Base-by-base conservation (phyloP, 2,329 filamentous ascomycete genomes). In the Magnaporthiopsis incrustans region DNA sequence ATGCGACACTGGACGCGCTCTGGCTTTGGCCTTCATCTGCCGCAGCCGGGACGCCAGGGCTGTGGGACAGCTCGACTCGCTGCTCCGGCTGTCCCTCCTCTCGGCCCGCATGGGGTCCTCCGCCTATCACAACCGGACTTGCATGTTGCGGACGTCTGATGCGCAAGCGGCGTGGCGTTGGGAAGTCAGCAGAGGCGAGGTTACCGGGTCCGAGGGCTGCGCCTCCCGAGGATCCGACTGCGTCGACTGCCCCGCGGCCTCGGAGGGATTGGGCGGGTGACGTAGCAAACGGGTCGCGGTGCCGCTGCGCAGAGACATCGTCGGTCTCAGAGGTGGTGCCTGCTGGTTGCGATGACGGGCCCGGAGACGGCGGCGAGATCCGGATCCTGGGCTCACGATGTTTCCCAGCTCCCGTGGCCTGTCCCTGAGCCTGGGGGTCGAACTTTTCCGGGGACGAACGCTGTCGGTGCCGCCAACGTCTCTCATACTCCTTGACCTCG, bases 401-500 rank as follows among this genome's bases (percentile, higher is more conserved):
- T n/a, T 53, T 53, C 18, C 3, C 8, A 6, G 44, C 8, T n/a
- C 44, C 44, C 2, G 44, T n/a, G 4, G 44, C 8, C 7, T 53
- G 44, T n/a, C 18, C 22, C 18, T 11, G 18, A n/a, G 22, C 44
- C 22, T 53, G 1, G 44, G 7, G 3, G 18, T 10, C 22, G 18
- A 53, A 2, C 18, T 53, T n/a, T n/a, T 53, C 22, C 15, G 26
- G 26, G 22, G 32, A 61, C 26, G 30, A 15, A 33, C 26, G 33
- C 25, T n/a, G 56, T 8, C 62, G 62, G 25, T 38, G 15, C n/a
- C 35, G 62, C 26, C 62, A 58, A 14, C 62, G 74, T 11, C 71
- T 69, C 59, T 77, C 73, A 44, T 74, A 73, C 18, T 77, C 76
- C 64, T 76, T 74, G 61, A 80, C 75, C 67, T 81, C 79, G 15